phyloP scores from a whole-genome alignment of 306 rosid genomes.

The Vigna mungo region DNA sequence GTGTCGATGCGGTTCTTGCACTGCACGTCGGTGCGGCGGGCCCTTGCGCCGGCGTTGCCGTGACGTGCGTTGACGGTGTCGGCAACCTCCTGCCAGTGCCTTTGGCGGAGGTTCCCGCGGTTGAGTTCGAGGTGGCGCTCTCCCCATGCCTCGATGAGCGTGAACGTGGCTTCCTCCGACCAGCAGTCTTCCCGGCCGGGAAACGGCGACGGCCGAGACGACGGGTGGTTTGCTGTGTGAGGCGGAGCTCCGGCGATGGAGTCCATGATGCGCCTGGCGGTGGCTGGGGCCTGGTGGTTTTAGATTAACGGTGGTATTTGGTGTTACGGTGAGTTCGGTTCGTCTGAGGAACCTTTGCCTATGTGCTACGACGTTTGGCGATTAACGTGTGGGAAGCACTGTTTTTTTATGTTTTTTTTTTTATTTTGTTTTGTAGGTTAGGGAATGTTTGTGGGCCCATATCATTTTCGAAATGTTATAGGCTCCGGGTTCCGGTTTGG shows the following conservation, averaged over 20 bases:
- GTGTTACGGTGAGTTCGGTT: constrained; percentile 35
- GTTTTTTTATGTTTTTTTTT: not conserved
- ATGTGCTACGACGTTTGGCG: constrained; percentile 47
- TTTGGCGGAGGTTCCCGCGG: constrained; percentile 70
- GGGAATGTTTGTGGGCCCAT: not conserved
- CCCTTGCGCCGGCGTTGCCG: constrained; percentile 40
- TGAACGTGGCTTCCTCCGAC: constrained; percentile 70
- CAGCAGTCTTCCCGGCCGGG: constrained; percentile 74
- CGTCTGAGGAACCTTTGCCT: constrained; percentile 40
- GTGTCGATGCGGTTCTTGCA: constrained; percentile 82
- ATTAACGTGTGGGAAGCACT: constrained; percentile 45
- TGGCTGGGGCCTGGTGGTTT: not conserved
- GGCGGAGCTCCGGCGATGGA: constrained; percentile 46
- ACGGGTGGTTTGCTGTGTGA: constrained; percentile 19
- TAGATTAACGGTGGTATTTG: constrained; percentile 12
- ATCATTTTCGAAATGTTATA: not conserved
- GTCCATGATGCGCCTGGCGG: constrained; percentile 34
- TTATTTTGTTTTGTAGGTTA: not conserved
- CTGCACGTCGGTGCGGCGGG: constrained; percentile 67
- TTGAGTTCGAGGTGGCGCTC: constrained; percentile 59
- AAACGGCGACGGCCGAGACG: constrained; percentile 46
- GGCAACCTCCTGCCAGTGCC: constrained; percentile 78
- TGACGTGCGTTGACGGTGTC: constrained; percentile 65
- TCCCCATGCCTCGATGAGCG: constrained; percentile 83
- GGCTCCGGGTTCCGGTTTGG: not conserved